Evolutionary conservation across 106 monocot species (phyloP), one percentile per base, ranked within the genome.

Genomic region (Allium cepa): DNA sequence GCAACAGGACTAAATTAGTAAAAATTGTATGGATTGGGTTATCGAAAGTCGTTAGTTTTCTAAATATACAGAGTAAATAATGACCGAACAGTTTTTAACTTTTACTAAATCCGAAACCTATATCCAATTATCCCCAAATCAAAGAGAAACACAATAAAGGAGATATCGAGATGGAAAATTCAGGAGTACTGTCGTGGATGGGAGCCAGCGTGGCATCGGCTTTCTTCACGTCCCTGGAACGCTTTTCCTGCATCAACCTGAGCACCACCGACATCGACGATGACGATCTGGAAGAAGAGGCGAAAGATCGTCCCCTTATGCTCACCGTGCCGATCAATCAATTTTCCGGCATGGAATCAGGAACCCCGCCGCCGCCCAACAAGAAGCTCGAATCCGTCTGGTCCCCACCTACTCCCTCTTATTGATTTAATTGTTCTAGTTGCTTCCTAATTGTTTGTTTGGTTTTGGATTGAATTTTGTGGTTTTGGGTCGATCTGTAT

Each of bases 141-240:
- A 36, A 36, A 36, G 4, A 36, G 36, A 36, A 36, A 36, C 36
- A 5, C 5, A 36, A 36, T 4, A 36, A 36, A 36, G 36, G 36
- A 36, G 36, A 36, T 36, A 36, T 36, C 5, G 53, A 55, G 53
- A 76, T 77, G 81, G 81, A 81, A 65, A 73, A 73, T 27, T 28
- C 68, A 45, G 17, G 81, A 14, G 52, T 72, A 76, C 73, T 76
- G 73, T 71, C 45, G 14, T 72, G 62, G 64, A 7, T 64, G 36
- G 63, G 72, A 8, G 14, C 72, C 9, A 56, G 62, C 72, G 63
- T 63, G 63, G 72, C 72, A 55, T 72, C 72, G 53, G 72, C 72
- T 7, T 72, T 72, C 72, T 72, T 72, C 72, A 61, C 72, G 7
- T 63, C 53, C 3, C 17, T 73, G 46, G 72, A 73, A 62, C 55